Percentiles rank a stretch among this genome's conserved stretches.
phyloP scores from a whole-genome alignment of 805 yeast species.

The Ogataea saltuana region DNA sequence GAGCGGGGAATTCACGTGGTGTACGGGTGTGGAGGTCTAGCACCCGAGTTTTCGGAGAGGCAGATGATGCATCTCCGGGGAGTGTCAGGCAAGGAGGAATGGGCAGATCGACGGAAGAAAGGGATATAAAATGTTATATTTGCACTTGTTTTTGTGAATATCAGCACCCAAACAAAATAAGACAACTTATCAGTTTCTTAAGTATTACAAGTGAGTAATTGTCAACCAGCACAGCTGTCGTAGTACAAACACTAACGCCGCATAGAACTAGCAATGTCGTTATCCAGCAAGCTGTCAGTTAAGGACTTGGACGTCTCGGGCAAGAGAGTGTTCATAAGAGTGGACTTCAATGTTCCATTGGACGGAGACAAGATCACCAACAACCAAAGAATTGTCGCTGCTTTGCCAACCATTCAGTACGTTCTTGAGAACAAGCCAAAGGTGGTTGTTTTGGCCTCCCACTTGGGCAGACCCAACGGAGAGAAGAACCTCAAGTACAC shows the following conservation, averaged over 20 bases:
- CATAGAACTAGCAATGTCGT: conserved; percentile 61
- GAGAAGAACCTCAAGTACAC: conserved; percentile 83
- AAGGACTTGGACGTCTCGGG: conserved; percentile 82
- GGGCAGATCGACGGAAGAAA: conserved; percentile 3
- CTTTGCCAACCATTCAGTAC: conserved; percentile 96
- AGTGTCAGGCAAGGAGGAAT: conserved; percentile 1
- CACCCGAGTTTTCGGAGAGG: conserved; percentile 3
- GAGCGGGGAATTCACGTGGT: background rate
- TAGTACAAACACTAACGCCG: background rate
- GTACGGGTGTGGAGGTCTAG: conserved; percentile 6
- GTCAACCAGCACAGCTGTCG: too few species aligned
- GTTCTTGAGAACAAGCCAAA: conserved; percentile 90
- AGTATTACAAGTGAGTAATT: background rate
- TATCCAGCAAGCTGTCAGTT: conserved; percentile 90
- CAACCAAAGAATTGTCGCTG: conserved; percentile 99
- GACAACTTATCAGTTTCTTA: background rate
- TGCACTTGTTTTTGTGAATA: too few species aligned
- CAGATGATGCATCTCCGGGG: conserved; percentile 8
- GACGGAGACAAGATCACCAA: conserved; percentile 97
- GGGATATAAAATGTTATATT: conserved; percentile 1
- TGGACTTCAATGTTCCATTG: conserved; percentile 92
- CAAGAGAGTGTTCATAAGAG: conserved; percentile 98
- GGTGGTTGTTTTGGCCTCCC: conserved; percentile 91
- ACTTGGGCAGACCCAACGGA: conserved; percentile 99
- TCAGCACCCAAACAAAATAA: too few species aligned